phyloP scores from a whole-genome alignment of 2,329 filamentous ascomycete genomes.

The Aspergillus sojae region DNA sequence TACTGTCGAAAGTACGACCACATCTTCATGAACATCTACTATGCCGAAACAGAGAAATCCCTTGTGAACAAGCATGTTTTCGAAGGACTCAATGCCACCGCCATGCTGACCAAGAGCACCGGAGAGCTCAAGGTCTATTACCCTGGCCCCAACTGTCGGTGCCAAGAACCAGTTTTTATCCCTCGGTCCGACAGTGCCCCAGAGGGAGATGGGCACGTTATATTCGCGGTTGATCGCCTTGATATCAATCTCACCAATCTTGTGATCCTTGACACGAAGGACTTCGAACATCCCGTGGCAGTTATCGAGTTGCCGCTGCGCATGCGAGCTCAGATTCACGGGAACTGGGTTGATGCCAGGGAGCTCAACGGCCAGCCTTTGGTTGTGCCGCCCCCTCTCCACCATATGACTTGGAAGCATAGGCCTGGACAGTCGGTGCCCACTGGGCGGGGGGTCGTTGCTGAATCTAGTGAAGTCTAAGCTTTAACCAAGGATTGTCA shows the following conservation, averaged over 20 bases:
- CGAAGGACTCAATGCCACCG: conserved; percentile 23
- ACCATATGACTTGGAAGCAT: too few relatives aligned
- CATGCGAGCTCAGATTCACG: conserved; percentile 34
- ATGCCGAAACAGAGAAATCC: not conserved
- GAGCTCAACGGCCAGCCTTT: too few relatives aligned
- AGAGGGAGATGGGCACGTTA: conserved; percentile 11
- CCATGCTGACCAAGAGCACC: conserved; percentile 1
- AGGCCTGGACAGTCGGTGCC: too few relatives aligned
- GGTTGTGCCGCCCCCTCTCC: too few relatives aligned
- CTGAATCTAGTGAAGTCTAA: too few relatives aligned
- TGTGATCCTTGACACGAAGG: conserved; percentile 46
- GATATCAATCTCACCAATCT: not conserved
- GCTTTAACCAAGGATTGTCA: too few relatives aligned
- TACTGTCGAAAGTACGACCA: not conserved
- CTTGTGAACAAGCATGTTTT: conserved; percentile 18
- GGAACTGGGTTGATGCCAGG: conserved; percentile 31
- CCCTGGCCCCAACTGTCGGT: not conserved
- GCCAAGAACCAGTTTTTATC: conserved; percentile 9
- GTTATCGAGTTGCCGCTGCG: conserved; percentile 45
- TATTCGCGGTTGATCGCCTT: not conserved
- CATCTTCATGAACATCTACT: not conserved
- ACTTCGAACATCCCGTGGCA: conserved; percentile 43
- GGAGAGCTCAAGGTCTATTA: not conserved
- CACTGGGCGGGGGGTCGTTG: too few relatives aligned
- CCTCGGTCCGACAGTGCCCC: not conserved